These are phyloP conservation scores for Comarum palustre DNA, from an alignment of 306 rosid species.

Conservation along the genomic window DNA sequence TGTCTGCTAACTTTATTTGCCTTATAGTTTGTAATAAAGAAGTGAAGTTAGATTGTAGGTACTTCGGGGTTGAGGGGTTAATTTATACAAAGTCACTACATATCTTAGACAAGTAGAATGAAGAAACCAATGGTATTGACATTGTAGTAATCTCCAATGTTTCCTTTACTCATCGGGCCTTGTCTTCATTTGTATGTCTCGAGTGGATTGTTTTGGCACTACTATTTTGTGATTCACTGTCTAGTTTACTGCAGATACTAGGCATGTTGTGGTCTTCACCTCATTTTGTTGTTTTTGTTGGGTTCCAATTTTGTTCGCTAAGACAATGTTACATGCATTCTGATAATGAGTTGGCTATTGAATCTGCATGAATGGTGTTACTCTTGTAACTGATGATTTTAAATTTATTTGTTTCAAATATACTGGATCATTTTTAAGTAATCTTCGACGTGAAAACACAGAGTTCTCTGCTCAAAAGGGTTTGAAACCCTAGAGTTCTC, in stretches of 20 bases:
- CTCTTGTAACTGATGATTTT: not conserved
- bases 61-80: not conserved
- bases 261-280: slow-evolving; percentile 17
- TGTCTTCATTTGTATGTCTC: slow-evolving; percentile 9
- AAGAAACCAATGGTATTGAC: slow-evolving; percentile 36
- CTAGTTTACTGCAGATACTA: not conserved
- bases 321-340: slow-evolving; percentile 8
- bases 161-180: slow-evolving; percentile 9
- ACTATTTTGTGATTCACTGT: not conserved
- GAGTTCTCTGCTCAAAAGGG: too few relatives aligned
- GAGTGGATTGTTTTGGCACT: not conserved
- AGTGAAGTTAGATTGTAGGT: slow-evolving; percentile 11
- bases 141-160: slow-evolving; percentile 30
- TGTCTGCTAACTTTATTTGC: slow-evolving; percentile 4
- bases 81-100: slow-evolving; percentile 8
- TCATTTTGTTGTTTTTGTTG: slow-evolving; percentile 5
- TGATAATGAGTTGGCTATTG: not conserved
- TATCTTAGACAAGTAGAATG: slow-evolving; percentile 27
- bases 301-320: not conserved
- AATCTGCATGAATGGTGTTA: not conserved
- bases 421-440: too few relatives aligned
- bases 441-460: too few relatives aligned
- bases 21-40: not conserved
- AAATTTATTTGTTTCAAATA: too few relatives aligned
- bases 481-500: too few relatives aligned